Percentiles rank a stretch among this genome's conserved stretches.
Conservation (phyloP, 2,329 filamentous ascomycete species). For the Colletotrichum endophyticum region DNA sequence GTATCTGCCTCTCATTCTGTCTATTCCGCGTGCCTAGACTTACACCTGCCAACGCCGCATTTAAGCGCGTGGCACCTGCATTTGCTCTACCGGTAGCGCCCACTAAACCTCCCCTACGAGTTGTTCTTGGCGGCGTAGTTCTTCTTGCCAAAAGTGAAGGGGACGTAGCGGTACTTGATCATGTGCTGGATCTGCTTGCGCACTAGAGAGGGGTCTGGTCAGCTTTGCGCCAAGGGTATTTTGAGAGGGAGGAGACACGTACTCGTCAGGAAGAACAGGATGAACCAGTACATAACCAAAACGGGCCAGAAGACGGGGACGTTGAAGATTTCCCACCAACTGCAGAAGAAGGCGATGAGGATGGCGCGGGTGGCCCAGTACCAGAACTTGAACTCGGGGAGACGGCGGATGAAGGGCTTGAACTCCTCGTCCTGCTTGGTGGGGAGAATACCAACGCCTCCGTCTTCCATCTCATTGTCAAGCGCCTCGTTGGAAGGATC, state of each 20-base stretch:
- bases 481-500: conserved; percentile 90
- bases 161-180: conserved; percentile 99
- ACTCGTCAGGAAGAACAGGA: conserved; percentile 95
- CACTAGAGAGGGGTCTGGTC: conserved; percentile 62
- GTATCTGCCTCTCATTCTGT: neutral
- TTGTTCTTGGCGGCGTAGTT: conserved; percentile 72
- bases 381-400: conserved; percentile 99
- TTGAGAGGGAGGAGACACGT: conserved; percentile 43
- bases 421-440: conserved; percentile 98
- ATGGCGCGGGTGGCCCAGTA: conserved; percentile 91
- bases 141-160: conserved; percentile 90
- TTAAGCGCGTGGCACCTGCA: neutral
- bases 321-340: conserved; percentile 93
- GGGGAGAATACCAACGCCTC: conserved; percentile 79
- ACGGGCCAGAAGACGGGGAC: conserved; percentile 99
- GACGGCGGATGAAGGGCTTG: conserved; percentile 91
- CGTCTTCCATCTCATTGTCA: conserved; percentile 97
- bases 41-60: neutral
- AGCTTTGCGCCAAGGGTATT: neutral
- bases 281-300: conserved; percentile 97
- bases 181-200: conserved; percentile 99
- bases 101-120: conserved; percentile 32
- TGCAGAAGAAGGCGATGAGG: conserved; percentile 82
- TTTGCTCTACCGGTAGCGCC: neutral
- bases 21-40: conserved; percentile 12